A percentile compares a stretch with the other conserved stretches of the same genome.
phyloP scores from a whole-genome alignment of 2,329 filamentous ascomycete species.

The Alternaria ethzedia region DNA sequence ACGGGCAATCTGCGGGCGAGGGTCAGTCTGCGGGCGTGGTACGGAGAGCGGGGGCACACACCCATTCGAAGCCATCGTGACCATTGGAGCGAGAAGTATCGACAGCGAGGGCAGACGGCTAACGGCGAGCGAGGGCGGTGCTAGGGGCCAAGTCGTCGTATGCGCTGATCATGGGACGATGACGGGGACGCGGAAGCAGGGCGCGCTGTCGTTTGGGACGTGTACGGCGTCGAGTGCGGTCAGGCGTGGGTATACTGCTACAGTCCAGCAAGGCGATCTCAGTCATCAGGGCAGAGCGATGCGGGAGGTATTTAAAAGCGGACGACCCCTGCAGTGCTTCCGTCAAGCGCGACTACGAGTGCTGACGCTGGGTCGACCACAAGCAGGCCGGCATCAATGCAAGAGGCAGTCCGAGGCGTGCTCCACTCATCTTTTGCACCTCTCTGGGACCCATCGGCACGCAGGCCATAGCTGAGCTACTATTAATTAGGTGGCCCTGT shows the following conservation, averaged over 20 bases:
- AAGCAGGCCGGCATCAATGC: constrained; percentile 17
- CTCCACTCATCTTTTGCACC: constrained; percentile 25
- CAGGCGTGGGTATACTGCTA: not conserved
- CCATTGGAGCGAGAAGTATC: constrained; percentile 46
- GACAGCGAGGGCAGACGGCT: constrained; percentile 18
- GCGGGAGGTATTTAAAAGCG: constrained; percentile 37
- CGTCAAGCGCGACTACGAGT: constrained; percentile 12
- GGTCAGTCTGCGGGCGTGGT: constrained; percentile 28
- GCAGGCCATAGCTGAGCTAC: constrained; percentile 26
- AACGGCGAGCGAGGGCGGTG: constrained; percentile 14
- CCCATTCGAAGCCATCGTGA: constrained; percentile 54
- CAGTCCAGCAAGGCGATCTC: constrained; percentile 21
- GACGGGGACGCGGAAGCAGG: not conserved
- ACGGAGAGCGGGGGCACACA: constrained; percentile 44
- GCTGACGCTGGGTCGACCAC: constrained; percentile 27
- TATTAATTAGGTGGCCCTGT: constrained; percentile 27
- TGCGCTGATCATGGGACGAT: constrained; percentile 14
- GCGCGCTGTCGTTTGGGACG: not conserved
- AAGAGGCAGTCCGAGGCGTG: constrained; percentile 23
- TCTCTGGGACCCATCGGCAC: constrained; percentile 30
- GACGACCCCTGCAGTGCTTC: constrained; percentile 23
- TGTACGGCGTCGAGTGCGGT: constrained; percentile 4
- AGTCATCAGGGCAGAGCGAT: constrained; percentile 28
- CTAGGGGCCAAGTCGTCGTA: constrained; percentile 3
- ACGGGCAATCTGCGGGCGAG: constrained; percentile 43